Evolutionary conservation across 495 filamentous ascomycete species (phyloP), one percentile per base, ranked within the genome.

Genomic region (Eremomyces bilateralis): DNA sequence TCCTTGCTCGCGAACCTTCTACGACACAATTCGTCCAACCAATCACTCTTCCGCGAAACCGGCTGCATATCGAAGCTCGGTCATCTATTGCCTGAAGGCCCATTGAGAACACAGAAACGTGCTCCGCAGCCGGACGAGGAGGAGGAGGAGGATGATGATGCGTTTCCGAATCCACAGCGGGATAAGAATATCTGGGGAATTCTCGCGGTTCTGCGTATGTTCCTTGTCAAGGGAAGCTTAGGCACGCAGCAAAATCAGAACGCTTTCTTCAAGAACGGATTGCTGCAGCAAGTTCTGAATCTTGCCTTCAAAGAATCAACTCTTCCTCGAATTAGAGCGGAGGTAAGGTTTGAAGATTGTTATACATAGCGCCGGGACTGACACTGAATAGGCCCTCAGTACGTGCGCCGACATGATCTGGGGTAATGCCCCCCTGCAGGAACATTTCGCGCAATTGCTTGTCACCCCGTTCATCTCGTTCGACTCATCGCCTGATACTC

Each of bases 181-280:
- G 84, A 88, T 53, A 84, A 83, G 46, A 94, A 93, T 55, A 65
- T 92, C 16, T 93, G 83, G 65, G 88, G 84, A 34, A 56, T 92
- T 12, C 59, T 94, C 31, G 80, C 77, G 15, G 73, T 95, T 18
- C 62, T 93, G 29, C 71, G 80, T 42, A 58, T 93, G 24, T 93
- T 95, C 48, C 62, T 97, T 33, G 67, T 80, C 10, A 61, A 65
- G 24, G 83, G 84, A 21, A 80, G 80, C 15, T 54, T 74, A 19
- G 78, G 79, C 20, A 92, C 84, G 2, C 62, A 67, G 17, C 67
- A 70, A 42, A 97, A 95, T 44, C 88, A 95, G 52, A 65, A 63
- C 21, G 72, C 80, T 2, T 94, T 93, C 46, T 76, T 76, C 62
- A 72, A 80, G 41, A 69, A 71, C 50, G 78, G 77, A 10, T 62